These are phyloP conservation scores for Atkinsonella hypoxylon DNA, from an alignment of 2,329 filamentous ascomycete genomes.

Conservation along the genomic window DNA sequence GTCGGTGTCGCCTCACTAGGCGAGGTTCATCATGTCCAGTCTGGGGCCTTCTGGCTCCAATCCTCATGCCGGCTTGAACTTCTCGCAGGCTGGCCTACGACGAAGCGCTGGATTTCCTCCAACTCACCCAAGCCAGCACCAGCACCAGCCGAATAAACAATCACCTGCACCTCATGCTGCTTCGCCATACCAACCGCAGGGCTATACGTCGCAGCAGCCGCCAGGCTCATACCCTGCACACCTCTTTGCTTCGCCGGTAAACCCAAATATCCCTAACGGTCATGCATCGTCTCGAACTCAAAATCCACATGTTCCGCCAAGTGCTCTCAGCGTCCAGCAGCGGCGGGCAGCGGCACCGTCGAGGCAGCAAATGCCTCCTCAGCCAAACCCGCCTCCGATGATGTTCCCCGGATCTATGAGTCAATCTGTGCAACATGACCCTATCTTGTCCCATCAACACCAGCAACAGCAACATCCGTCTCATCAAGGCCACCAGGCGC, in stretches of 20 bases:
- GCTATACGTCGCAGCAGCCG: slow-evolving; percentile 41
- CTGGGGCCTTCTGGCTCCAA: slow-evolving; percentile 38
- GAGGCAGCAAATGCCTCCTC: slow-evolving; percentile 33
- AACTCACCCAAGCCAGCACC: slow-evolving; percentile 36
- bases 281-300: slow-evolving; percentile 27
- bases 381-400: slow-evolving; percentile 25
- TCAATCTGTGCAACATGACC: slow-evolving; percentile 30
- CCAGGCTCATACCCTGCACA: slow-evolving; percentile 38
- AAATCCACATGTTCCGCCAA: slow-evolving; percentile 34
- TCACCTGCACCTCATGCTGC: slow-evolving; percentile 42
- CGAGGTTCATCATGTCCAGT: slow-evolving; percentile 30
- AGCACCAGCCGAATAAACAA: slow-evolving; percentile 41
- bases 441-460: slow-evolving; percentile 31
- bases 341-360: slow-evolving; percentile 30
- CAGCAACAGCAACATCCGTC: slow-evolving; percentile 24
- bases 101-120: slow-evolving; percentile 32
- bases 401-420: slow-evolving; percentile 25
- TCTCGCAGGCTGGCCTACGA: slow-evolving; percentile 37
- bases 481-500: slow-evolving; percentile 22
- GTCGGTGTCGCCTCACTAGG: slow-evolving; percentile 1
- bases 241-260: slow-evolving; percentile 37
- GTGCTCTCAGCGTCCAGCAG: slow-evolving; percentile 32
- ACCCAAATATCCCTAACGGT: slow-evolving; percentile 36
- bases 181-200: slow-evolving; percentile 41
- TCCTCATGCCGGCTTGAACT: slow-evolving; percentile 40